These are phyloP conservation scores for Clitopilus hobsonii DNA, from an alignment of 768 basidiomycete species.

Conservation along the genomic window DNA sequence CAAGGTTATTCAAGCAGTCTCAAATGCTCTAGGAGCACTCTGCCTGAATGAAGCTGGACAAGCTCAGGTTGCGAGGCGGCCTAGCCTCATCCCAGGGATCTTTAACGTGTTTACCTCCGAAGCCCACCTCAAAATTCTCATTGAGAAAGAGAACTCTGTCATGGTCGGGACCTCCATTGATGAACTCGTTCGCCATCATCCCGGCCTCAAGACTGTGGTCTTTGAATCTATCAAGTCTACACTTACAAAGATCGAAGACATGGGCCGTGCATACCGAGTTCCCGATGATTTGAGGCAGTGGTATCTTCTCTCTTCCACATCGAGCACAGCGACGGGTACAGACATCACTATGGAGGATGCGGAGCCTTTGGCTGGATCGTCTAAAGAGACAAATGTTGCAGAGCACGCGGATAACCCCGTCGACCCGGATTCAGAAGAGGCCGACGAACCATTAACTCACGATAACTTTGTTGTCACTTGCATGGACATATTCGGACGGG, in stretches of 20 bases:
- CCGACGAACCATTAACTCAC: slow-evolving; percentile 41
- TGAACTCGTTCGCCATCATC: slow-evolving; percentile 95
- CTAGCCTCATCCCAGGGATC: slow-evolving; percentile 79
- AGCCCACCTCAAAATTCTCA: slow-evolving; percentile 73
- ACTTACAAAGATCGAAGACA: slow-evolving; percentile 67
- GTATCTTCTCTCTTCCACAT: slow-evolving; percentile 50
- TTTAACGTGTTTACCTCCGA: slow-evolving; percentile 86
- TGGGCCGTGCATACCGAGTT: slow-evolving; percentile 57
- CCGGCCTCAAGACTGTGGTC: slow-evolving; percentile 73
- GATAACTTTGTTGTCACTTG: slow-evolving; percentile 76
- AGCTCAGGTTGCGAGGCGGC: slow-evolving; percentile 70
- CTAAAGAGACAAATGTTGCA: slow-evolving; percentile 11
- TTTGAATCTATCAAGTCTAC: slow-evolving; percentile 73
- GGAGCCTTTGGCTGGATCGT: slow-evolving; percentile 11
- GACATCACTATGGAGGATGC: slow-evolving; percentile 51
- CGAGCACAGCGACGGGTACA: slow-evolving; percentile 16
- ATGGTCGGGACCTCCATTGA: slow-evolving; percentile 88
- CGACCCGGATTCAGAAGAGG: slow-evolving; percentile 19
- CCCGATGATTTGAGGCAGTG: slow-evolving; percentile 59
- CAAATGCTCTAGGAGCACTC: slow-evolving; percentile 93
- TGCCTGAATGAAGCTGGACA: slow-evolving; percentile 92
- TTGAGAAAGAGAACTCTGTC: slow-evolving; percentile 91
- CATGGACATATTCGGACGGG: slow-evolving; percentile 76
- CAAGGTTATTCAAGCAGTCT: slow-evolving; percentile 92
- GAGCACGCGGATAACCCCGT: slow-evolving; percentile 14